These are phyloP conservation scores for Heritiera fomes DNA, from an alignment of 345 rosid genomes.

Conservation along the genomic window DNA sequence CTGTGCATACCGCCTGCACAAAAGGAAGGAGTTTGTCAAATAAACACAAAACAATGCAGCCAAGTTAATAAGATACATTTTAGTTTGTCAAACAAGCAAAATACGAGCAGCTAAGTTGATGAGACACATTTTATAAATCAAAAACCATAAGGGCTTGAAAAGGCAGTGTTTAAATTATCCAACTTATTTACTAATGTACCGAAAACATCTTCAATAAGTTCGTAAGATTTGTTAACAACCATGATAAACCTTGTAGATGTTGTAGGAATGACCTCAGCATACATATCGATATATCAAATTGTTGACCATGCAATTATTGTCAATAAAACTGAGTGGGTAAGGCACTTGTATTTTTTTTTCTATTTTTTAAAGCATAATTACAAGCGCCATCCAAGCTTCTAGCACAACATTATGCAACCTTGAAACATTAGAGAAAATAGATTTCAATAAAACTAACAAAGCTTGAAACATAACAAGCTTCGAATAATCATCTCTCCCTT, in stretches of 20 bases:
- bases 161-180: neutral
- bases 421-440: neutral
- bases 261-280: neutral
- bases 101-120: neutral
- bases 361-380: neutral
- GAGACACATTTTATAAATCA: neutral
- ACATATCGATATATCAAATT: neutral
- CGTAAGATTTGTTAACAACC: neutral
- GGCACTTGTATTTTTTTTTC: neutral
- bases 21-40: neutral
- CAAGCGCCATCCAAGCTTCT: neutral
- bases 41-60: neutral
- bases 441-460: neutral
- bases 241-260: neutral
- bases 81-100: too few relatives aligned
- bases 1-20: constrained; percentile 95
- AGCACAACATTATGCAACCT: neutral
- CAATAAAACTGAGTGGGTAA: neutral
- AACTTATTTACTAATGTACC: neutral
- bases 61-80: neutral
- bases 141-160: neutral
- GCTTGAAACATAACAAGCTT: neutral
- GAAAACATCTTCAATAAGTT: neutral
- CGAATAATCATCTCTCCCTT: neutral
- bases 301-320: neutral